phyloP scores from a whole-genome alignment of 2,329 filamentous ascomycete species.

The Ophiostoma novo-ulmi region DNA sequence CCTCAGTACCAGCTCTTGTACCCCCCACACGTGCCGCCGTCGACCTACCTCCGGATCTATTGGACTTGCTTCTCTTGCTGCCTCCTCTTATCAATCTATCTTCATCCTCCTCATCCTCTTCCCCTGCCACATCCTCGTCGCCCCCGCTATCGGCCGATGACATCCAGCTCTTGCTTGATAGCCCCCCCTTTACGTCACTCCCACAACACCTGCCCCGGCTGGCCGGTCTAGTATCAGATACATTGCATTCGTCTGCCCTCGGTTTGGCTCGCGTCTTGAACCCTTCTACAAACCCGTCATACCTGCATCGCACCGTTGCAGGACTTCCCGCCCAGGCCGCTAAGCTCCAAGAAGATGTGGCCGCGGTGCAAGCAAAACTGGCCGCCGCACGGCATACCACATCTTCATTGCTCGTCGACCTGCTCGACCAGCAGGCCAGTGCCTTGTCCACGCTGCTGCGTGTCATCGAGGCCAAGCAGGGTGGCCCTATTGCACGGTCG shows the following conservation, averaged over 20 bases:
- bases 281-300: conserved; percentile 50
- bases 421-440: conserved; percentile 40
- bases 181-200: conserved; percentile 47
- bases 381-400: conserved; percentile 38
- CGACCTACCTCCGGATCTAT: conserved; percentile 35
- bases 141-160: conserved; percentile 36
- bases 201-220: conserved; percentile 46
- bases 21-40: background rate
- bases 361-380: conserved; percentile 35
- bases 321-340: conserved; percentile 41
- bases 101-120: background rate
- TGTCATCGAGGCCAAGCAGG: conserved; percentile 52
- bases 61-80: conserved; percentile 53
- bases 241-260: conserved; percentile 47
- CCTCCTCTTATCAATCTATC: conserved; percentile 40
- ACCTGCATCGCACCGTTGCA: conserved; percentile 54
- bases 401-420: conserved; percentile 34
- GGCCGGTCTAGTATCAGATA: conserved; percentile 43
- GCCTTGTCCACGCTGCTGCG: conserved; percentile 44
- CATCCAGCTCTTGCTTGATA: conserved; percentile 44
- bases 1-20: conserved; percentile 7
- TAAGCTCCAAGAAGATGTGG: conserved; percentile 36
- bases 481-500: conserved; percentile 46
- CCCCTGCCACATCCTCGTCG: background rate
- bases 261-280: conserved; percentile 45